These are phyloP conservation scores for Dactylellina cionopaga DNA, from an alignment of 2,329 filamentous ascomycete species.

Conservation along the genomic window DNA sequence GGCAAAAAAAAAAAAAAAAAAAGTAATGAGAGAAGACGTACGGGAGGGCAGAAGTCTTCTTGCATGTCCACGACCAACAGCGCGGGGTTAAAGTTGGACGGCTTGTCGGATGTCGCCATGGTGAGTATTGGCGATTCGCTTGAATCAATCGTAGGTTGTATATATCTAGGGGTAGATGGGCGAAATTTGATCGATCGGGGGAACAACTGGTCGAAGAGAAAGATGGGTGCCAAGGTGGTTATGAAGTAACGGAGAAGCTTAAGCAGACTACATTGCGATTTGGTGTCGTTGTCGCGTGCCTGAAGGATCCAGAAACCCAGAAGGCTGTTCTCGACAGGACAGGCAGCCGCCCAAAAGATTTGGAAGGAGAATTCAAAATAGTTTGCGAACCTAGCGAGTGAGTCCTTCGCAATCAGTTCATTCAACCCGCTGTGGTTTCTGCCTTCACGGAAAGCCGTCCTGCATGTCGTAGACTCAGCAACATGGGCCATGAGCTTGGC, in stretches of 20 bases:
- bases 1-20: constrained; percentile 6
- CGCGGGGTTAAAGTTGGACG: constrained; percentile 64
- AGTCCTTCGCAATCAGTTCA: constrained; percentile 18
- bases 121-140: background rate
- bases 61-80: constrained; percentile 86
- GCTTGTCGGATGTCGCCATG: constrained; percentile 40
- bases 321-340: background rate
- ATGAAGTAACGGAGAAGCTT: constrained; percentile 12
- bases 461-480: constrained; percentile 17
- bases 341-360: constrained; percentile 23
- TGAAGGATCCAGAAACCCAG: constrained; percentile 37
- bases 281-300: constrained; percentile 18
- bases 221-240: constrained; percentile 1
- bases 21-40: constrained; percentile 35
- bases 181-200: constrained; percentile 9
- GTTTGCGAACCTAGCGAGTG: constrained; percentile 1
- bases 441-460: constrained; percentile 27
- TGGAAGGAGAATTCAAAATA: constrained; percentile 10
- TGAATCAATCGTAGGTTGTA: background rate
- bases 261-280: constrained; percentile 15
- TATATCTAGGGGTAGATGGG: constrained; percentile 3
- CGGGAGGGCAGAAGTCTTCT: constrained; percentile 72
- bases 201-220: background rate
- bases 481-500: constrained; percentile 34
- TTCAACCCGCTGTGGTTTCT: constrained; percentile 2